These are phyloP conservation scores for Ophiocordyceps sinensis DNA, from an alignment of 2,329 filamentous ascomycete species.

Conservation along the genomic window DNA sequence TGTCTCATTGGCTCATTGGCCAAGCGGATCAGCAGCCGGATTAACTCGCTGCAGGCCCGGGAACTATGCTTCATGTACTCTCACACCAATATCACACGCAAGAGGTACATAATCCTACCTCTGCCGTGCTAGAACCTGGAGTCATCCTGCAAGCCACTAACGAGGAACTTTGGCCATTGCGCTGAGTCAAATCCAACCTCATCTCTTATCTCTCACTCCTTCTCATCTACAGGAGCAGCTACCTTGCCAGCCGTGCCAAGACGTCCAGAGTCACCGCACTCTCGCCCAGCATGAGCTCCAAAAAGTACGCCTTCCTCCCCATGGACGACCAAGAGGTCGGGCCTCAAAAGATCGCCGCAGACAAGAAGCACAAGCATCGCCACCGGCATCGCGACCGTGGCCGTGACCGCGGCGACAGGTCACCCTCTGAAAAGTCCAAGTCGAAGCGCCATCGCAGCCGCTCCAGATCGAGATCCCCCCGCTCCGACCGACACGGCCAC, in stretches of 20 bases:
- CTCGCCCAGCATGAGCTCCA: slow-evolving; percentile 29
- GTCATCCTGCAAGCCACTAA: too few relatives aligned
- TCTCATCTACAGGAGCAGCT: too few relatives aligned
- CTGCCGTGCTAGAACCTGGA: too few relatives aligned
- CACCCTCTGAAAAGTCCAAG: slow-evolving; percentile 11
- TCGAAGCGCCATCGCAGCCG: slow-evolving; percentile 16
- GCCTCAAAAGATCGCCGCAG: slow-evolving; percentile 34
- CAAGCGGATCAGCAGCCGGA: neutral
- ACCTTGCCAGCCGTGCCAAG: too few relatives aligned
- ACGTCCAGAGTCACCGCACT: neutral
- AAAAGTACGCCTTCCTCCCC: slow-evolving; percentile 51
- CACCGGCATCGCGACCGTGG: slow-evolving; percentile 17
- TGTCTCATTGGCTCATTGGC: slow-evolving; percentile 13
- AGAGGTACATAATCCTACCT: too few relatives aligned
- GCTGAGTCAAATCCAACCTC: too few relatives aligned
- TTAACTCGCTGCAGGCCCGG: too few relatives aligned
- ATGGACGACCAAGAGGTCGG: slow-evolving; percentile 53
- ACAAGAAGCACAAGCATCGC: slow-evolving; percentile 29
- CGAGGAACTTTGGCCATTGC: too few relatives aligned
- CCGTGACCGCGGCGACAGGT: slow-evolving; percentile 18
- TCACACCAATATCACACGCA: too few relatives aligned
- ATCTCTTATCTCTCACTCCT: too few relatives aligned
- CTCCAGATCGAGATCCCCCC: slow-evolving; percentile 16
- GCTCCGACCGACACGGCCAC: slow-evolving; percentile 10
- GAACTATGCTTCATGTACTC: too few relatives aligned